These are phyloP conservation scores for Tribonema minus DNA, from an alignment of 108 stramenopile genomes.

Conservation along the genomic window DNA sequence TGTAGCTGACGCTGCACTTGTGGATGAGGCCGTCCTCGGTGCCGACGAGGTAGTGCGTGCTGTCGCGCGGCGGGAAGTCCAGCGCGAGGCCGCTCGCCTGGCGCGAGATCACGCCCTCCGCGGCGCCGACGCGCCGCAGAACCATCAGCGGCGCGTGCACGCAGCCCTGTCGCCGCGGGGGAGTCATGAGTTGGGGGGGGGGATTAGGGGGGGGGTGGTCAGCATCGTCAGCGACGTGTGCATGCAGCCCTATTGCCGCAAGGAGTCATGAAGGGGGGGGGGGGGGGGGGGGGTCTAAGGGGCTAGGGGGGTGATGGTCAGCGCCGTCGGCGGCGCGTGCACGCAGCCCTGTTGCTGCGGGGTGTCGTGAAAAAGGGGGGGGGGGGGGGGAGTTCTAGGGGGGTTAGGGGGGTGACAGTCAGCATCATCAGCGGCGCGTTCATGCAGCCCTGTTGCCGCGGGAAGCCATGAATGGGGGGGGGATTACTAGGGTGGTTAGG, in stretches of 20 bases:
- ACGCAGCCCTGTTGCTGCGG: not conserved
- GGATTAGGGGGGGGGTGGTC: not conserved
- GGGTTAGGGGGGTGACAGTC: not conserved
- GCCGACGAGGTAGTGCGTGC: slow-evolving; percentile 52
- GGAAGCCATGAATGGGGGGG: too few species aligned
- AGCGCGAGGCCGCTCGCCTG: slow-evolving; percentile 55
- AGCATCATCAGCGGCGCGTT: too few species aligned
- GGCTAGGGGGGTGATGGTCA: slow-evolving; percentile 48
- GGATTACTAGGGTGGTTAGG: slow-evolving; percentile 57
- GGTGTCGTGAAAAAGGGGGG: not conserved
- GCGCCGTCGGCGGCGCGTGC: slow-evolving; percentile 16
- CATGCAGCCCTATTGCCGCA: too few species aligned
- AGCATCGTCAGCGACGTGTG: too few species aligned
- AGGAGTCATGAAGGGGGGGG: too few species aligned
- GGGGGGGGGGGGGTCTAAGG: slow-evolving; percentile 57
- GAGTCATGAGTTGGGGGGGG: not conserved
- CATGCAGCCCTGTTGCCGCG: too few species aligned
- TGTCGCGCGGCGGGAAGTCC: slow-evolving; percentile 55
- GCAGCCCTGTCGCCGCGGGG: not conserved
- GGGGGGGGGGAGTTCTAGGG: too few species aligned
- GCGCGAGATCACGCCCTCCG: slow-evolving; percentile 58
- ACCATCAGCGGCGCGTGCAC: slow-evolving; percentile 22
- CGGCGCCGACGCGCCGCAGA: slow-evolving; percentile 20
- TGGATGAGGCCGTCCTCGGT: slow-evolving; percentile 63
- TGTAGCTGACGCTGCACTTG: slow-evolving; percentile 59